A percentile compares a stretch with the other conserved stretches of the same genome.
These are phyloP conservation scores for Aspergillus amoenus DNA, from an alignment of 2,329 filamentous ascomycete species.

Conservation along the genomic window DNA sequence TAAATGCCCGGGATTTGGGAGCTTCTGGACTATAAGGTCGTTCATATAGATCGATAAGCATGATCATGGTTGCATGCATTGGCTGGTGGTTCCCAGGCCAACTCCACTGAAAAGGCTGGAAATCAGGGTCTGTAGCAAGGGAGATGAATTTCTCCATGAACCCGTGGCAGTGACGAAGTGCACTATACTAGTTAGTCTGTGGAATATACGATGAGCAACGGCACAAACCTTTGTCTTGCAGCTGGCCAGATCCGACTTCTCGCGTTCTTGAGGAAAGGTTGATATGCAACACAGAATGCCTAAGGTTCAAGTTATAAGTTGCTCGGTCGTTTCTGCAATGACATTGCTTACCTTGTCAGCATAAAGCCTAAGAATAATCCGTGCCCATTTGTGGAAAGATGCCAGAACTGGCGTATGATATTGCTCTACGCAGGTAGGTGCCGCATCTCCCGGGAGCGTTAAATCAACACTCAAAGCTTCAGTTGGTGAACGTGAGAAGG, in stretches of 20 bases:
- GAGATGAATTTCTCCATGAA: slow-evolving; percentile 52
- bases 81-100: slow-evolving; percentile 42
- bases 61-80: slow-evolving; percentile 40
- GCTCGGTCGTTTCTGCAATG: not conserved
- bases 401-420: slow-evolving; percentile 45
- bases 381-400: slow-evolving; percentile 49
- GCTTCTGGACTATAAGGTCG: slow-evolving; percentile 47
- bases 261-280: slow-evolving; percentile 50
- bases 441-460: slow-evolving; percentile 37
- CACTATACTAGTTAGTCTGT: slow-evolving; percentile 27
- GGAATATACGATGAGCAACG: not conserved
- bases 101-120: slow-evolving; percentile 50
- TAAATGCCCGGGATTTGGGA: slow-evolving; percentile 44
- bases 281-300: slow-evolving; percentile 49
- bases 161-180: slow-evolving; percentile 47
- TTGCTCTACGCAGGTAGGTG: slow-evolving; percentile 39
- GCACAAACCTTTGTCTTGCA: slow-evolving; percentile 44
- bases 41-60: slow-evolving; percentile 51
- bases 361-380: slow-evolving; percentile 45
- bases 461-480: slow-evolving; percentile 26
- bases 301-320: slow-evolving; percentile 12
- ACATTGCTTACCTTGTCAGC: slow-evolving; percentile 40
- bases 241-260: slow-evolving; percentile 48
- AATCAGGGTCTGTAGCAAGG: slow-evolving; percentile 47
- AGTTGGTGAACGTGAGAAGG: slow-evolving; percentile 28